Evolutionary conservation across 352 stramenopile species (phyloP), one percentile per base, ranked within the genome.

Genomic region (Globisporangium recalcitrans): DNA sequence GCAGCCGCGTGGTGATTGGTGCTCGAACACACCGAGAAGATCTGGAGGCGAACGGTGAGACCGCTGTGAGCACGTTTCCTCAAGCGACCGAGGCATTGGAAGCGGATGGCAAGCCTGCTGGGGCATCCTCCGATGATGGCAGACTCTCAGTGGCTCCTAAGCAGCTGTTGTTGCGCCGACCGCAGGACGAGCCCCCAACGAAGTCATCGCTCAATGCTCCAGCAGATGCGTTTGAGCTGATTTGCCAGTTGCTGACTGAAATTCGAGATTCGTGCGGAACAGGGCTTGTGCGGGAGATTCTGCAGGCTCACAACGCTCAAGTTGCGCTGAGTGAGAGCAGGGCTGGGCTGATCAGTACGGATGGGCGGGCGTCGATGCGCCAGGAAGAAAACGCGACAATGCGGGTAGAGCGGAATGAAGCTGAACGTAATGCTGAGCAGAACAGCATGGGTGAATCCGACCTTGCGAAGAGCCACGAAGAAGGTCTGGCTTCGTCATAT

Each of bases 161-260:
- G 9, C 14, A 22, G 10, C 1, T n/a, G 9, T 7, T 32, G 40
- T 0, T 19, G n/a, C 14, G 52, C n/a, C 42, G 21, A n/a, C n/a
- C n/a, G 24, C 36, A 21, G 2, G 46, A 59, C 19, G 46, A 55
- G 3, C 5, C 4, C 3, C 9, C 40, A 11, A 53, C 21, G 4
- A 16, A 52, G 4, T 4, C 46, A 14, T 36, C 29, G 8, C 22
- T 63, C 11, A 53, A 31, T 24, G 29, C 75, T 14, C 59, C 71
- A 14, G 22, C 29, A 1, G 73, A 75, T 36, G 79, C 75, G 40
- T 69, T 82, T 11, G 63, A 79, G 29, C 38, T 75, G 7, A 69
- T 76, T 11, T 74, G 70, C 52, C 61, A 73, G 16, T 32, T 82
- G 32, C 64, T 82, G 32, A 66, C 44, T 9, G 73, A 82, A n/a